Evolutionary conservation across 169 alveolate species (phyloP).

Genomic region (Cryptosporidium sp.): DNA sequence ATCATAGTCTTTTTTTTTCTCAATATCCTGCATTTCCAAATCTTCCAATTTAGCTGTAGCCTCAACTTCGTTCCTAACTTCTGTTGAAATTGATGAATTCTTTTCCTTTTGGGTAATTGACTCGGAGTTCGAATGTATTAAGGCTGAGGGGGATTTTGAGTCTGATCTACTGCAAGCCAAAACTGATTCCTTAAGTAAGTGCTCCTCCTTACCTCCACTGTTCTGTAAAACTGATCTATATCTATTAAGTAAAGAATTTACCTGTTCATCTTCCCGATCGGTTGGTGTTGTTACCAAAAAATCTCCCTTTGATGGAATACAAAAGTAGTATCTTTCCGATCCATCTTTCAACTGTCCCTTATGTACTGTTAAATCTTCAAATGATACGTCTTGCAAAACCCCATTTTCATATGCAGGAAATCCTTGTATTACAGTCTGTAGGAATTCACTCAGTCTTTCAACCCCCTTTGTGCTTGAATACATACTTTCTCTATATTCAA

Average conservation of each 20-base stretch:
- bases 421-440: slow-evolving; percentile 69
- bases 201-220: slow-evolving; percentile 28
- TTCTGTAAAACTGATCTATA: slow-evolving; percentile 33
- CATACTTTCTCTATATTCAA: slow-evolving; percentile 69
- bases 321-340: slow-evolving; percentile 31
- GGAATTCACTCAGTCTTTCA: slow-evolving; percentile 38
- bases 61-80: not conserved
- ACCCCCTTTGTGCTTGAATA: slow-evolving; percentile 64
- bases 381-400: slow-evolving; percentile 51
- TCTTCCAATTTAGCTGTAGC: not conserved
- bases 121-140: not conserved
- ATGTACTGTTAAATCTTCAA: slow-evolving; percentile 41
- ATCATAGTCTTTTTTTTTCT: not conserved
- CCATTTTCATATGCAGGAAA: slow-evolving; percentile 72
- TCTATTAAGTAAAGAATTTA: slow-evolving; percentile 1
- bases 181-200: slow-evolving; percentile 12
- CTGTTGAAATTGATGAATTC: not conserved
- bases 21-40: not conserved
- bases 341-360: slow-evolving; percentile 68
- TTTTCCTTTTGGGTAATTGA: not conserved
- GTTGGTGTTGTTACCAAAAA: slow-evolving; percentile 71
- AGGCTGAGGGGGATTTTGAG: not conserved
- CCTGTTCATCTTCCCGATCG: slow-evolving; percentile 24
- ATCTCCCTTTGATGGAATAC: slow-evolving; percentile 72
- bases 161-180: slow-evolving; percentile 15